Percentiles rank a stretch among this genome's conserved stretches.
Conservation (phyloP, 1,139 yeast species). For the Blastobotrys serpentis region DNA sequence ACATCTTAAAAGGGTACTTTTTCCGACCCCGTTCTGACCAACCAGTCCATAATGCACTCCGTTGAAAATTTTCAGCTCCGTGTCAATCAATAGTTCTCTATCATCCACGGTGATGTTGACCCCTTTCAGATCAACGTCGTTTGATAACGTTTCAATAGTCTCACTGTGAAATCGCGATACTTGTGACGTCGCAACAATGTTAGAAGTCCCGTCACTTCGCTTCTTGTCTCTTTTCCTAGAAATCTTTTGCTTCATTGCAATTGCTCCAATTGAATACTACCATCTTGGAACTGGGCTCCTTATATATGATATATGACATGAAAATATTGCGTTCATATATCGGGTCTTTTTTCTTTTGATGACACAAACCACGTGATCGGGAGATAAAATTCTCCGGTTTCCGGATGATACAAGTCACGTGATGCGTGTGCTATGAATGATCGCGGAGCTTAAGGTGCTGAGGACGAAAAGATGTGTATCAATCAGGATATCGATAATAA, state of each 20-base stretch:
- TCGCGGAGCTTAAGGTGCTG: too few relatives aligned
- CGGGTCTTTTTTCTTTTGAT: background rate
- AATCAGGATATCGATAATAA: too few relatives aligned
- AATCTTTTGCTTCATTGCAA: background rate
- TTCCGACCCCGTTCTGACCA: constrained; percentile 98
- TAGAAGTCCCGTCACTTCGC: background rate
- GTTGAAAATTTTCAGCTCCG: constrained; percentile 11
- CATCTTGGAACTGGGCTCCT: too few relatives aligned
- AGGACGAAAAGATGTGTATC: too few relatives aligned
- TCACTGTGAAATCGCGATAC: constrained; percentile 18
- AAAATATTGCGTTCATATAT: too few relatives aligned
- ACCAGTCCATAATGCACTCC: constrained; percentile 65
- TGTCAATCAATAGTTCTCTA: constrained; percentile 10
- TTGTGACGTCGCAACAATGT: constrained; percentile 14
- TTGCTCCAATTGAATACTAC: background rate
- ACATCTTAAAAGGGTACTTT: constrained; percentile 83
- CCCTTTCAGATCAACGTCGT: constrained; percentile 15
- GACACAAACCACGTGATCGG: background rate
- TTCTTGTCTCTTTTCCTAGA: background rate
- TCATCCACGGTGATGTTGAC: constrained; percentile 14
- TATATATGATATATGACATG: too few relatives aligned
- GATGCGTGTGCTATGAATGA: too few relatives aligned
- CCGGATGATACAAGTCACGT: too few relatives aligned
- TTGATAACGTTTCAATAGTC: constrained; percentile 14
- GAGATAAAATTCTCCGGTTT: too few relatives aligned